Percentiles rank a stretch among this genome's conserved stretches.
Evolutionary conservation across 225 moss, liverwort and hornwort species (phyloP).

Genomic region (Marchantia polymorpha): DNA sequence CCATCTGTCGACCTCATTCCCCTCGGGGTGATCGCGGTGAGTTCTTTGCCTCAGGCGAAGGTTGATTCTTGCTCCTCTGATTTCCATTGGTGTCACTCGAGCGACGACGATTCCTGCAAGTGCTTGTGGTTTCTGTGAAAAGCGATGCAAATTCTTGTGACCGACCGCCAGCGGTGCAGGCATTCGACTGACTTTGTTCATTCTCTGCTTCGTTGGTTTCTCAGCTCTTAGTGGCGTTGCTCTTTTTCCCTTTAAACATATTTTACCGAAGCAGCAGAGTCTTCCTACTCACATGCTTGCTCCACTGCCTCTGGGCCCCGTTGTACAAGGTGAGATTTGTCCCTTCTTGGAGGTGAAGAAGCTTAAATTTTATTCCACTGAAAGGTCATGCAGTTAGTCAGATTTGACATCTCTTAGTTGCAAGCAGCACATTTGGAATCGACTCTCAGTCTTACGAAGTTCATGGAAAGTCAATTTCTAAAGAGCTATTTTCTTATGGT

Average conservation of each 20-base stretch:
- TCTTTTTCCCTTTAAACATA: neutral
- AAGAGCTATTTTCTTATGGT: neutral
- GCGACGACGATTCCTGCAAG: too few species aligned
- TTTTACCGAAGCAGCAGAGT: neutral
- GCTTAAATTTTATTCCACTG: too few species aligned
- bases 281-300: neutral
- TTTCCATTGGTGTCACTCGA: too few species aligned
- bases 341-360: too few species aligned
- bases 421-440: neutral
- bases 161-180: too few species aligned
- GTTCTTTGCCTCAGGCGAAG: neutral
- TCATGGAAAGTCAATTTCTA: too few species aligned
- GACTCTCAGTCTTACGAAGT: neutral
- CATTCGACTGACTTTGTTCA: neutral
- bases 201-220: neutral
- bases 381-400: too few species aligned
- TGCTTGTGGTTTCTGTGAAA: neutral
- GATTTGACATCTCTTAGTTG: too few species aligned
- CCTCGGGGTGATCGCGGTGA: constrained; percentile 24
- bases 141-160: too few species aligned
- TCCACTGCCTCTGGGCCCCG: neutral
- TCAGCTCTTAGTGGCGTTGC: neutral
- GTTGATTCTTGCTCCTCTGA: too few species aligned
- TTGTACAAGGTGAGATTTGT: neutral
- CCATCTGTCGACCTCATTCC: constrained; percentile 21